Evolutionary conservation across 2,329 filamentous ascomycete species (phyloP), one percentile per base, ranked within the genome.

Genomic region (Arthrocladium fulminans): DNA sequence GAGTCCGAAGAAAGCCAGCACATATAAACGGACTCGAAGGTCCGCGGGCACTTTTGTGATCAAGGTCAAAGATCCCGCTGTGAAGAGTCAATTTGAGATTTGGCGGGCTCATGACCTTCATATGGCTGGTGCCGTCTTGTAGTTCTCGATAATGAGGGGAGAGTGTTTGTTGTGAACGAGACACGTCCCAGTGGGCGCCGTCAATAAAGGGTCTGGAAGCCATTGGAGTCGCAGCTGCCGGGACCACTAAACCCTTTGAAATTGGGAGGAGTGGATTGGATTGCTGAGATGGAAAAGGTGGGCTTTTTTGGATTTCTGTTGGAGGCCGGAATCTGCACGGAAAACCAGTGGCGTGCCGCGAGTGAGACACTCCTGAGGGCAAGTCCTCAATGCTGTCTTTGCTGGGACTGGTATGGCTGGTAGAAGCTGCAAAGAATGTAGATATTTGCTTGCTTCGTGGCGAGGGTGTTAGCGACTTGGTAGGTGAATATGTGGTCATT

Each of bases 21-120:
- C 49, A 48, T 3, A 47, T 57, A 39, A 59, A 59, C 5, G 56
- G 55, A 34, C 56, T 59, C 27, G 54, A 32, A n/a, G 54, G 53
- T 13, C 46, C 25, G 53, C 52, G 7, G 50, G 10, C 4, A 13
- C 35, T 9, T 17, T 43, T 7, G 37, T 10, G 6, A 15, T 15
- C 17, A 23, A 24, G 8, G 19, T 6, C 19, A 15, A 10, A 3
- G 6, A 19, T 6, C 6, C n/a, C 41, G 17, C 25, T 15, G 25
- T 30, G 2, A n/a, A 30, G 25, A 2, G 3, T 32, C 27, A 30
- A 7, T 27, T 44, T 15, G 24, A 32, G 24, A 8, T 20, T 17
- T 6, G 29, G 22, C 25, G 30, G n/a, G 25, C 12, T 20, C 9
- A n/a, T 9, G 43, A 23, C 29, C 10, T 38, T 24, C 29, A 27